Evolutionary conservation across 2,329 filamentous ascomycete species (phyloP).

Genomic region (Penicillium sp.): DNA sequence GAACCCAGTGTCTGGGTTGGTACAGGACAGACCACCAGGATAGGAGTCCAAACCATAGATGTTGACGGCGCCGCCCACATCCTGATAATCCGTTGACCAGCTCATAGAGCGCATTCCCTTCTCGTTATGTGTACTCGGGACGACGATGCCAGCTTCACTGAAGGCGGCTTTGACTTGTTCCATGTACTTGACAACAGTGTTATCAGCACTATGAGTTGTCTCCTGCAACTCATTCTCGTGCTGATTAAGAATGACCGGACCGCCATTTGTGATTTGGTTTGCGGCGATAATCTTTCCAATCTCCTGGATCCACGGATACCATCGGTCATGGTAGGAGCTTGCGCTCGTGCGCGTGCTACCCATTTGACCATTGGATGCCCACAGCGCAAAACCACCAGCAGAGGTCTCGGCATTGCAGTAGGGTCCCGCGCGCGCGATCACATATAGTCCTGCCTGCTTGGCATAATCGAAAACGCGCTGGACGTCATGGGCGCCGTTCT

Average conservation of each 20-base stretch:
- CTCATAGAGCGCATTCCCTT: constrained; percentile 51
- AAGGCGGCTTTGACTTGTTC: constrained; percentile 52
- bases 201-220: constrained; percentile 43
- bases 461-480: constrained; percentile 53
- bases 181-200: constrained; percentile 54
- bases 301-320: constrained; percentile 50
- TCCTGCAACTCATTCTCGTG: constrained; percentile 57
- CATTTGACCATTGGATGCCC: constrained; percentile 50
- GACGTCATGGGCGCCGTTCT: constrained; percentile 52
- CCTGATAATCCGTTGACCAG: constrained; percentile 57
- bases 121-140: constrained; percentile 54
- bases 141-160: constrained; percentile 48
- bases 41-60: constrained; percentile 38
- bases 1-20: constrained; percentile 51
- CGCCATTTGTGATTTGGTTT: constrained; percentile 54
- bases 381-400: constrained; percentile 49
- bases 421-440: constrained; percentile 53
- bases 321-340: constrained; percentile 46
- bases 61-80: constrained; percentile 57
- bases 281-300: constrained; percentile 51
- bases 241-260: constrained; percentile 54
- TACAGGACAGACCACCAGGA: constrained; percentile 49
- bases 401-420: constrained; percentile 56
- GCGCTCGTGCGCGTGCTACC: constrained; percentile 48
- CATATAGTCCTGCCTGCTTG: constrained; percentile 53